A percentile compares a stretch with the other conserved stretches of the same genome.
Conservation (phyloP, 75 land plant genomes). For the Selaginella moellendorffii region DNA sequence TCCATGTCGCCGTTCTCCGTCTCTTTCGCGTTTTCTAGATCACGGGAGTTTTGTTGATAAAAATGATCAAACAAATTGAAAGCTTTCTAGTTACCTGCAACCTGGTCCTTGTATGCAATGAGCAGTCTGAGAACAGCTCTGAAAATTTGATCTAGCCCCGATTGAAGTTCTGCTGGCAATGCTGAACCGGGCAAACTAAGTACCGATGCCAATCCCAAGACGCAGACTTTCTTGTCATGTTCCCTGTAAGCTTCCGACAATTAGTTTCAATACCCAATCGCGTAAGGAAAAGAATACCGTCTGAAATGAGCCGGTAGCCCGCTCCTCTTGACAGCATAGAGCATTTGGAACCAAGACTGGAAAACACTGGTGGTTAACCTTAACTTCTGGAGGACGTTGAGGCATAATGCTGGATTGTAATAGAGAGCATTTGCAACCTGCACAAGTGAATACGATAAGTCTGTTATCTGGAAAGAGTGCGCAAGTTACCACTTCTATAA, state of each 20-base stretch:
- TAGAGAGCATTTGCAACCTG: slow-evolving; percentile 91
- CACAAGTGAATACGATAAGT: neutral
- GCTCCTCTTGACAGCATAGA: slow-evolving; percentile 69
- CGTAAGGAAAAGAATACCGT: too few relatives aligned
- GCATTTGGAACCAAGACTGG: slow-evolving; percentile 77
- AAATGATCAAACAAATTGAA: neutral
- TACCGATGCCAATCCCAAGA: slow-evolving; percentile 77
- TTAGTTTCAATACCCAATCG: too few relatives aligned
- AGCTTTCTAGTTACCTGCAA: slow-evolving; percentile 44
- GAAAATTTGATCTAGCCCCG: slow-evolving; percentile 61
- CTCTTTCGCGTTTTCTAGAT: slow-evolving; percentile 43
- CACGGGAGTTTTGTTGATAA: too few relatives aligned
- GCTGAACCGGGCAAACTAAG: slow-evolving; percentile 54
- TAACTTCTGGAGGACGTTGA: slow-evolving; percentile 61
- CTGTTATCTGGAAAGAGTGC: neutral
- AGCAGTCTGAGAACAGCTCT: slow-evolving; percentile 69
- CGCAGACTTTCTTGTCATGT: slow-evolving; percentile 96
- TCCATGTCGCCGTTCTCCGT: slow-evolving; percentile 35
- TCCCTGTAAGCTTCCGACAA: slow-evolving; percentile 65
- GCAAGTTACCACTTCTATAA: slow-evolving; percentile 73
- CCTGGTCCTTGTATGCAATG: slow-evolving; percentile 90
- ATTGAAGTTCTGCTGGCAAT: slow-evolving; percentile 46
- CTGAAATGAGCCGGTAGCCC: slow-evolving; percentile 64
- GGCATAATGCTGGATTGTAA: slow-evolving; percentile 67
- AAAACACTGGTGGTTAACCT: slow-evolving; percentile 70